phyloP scores from a whole-genome alignment of 805 yeast species.

The Cyberlindnera lachancei region DNA sequence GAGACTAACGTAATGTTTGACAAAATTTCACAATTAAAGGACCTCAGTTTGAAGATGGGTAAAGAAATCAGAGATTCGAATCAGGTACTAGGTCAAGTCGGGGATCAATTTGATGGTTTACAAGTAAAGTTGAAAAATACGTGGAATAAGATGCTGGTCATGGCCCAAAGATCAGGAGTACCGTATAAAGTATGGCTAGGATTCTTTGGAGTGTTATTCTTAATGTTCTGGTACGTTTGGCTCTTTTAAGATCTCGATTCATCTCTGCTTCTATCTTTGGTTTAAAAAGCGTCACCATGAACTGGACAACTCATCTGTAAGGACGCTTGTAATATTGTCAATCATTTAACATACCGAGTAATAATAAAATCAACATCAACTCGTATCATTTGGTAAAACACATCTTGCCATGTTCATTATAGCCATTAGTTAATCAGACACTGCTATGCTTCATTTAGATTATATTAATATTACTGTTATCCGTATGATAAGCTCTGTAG shows the following conservation, averaged over 20 bases:
- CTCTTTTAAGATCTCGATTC: constrained; percentile 11
- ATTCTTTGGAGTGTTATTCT: constrained; percentile 38
- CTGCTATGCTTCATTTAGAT: too few species aligned
- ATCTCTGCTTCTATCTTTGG: too few species aligned
- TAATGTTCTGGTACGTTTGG: constrained; percentile 48
- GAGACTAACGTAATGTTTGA: constrained; percentile 46
- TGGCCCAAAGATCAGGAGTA: constrained; percentile 61
- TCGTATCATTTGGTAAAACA: too few species aligned
- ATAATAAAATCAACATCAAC: too few species aligned
- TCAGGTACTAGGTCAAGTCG: constrained; percentile 34
- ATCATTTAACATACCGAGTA: too few species aligned
- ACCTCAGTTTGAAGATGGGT: constrained; percentile 51
- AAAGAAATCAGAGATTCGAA: constrained; percentile 53
- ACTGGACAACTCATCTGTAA: too few species aligned
- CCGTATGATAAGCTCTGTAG: too few species aligned
- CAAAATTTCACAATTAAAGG: constrained; percentile 48
- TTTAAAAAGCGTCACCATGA: too few species aligned
- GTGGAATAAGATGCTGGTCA: constrained; percentile 47
- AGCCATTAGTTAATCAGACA: too few species aligned
- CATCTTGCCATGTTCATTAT: too few species aligned
- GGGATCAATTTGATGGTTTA: constrained; percentile 39
- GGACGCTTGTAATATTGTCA: too few species aligned
- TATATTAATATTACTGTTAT: too few species aligned
- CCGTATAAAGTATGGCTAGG: constrained; percentile 55
- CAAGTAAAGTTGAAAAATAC: constrained; percentile 43